phyloP scores from a whole-genome alignment of 1,284 basidiomycete genomes.

The Sanghuangporus baumii region DNA sequence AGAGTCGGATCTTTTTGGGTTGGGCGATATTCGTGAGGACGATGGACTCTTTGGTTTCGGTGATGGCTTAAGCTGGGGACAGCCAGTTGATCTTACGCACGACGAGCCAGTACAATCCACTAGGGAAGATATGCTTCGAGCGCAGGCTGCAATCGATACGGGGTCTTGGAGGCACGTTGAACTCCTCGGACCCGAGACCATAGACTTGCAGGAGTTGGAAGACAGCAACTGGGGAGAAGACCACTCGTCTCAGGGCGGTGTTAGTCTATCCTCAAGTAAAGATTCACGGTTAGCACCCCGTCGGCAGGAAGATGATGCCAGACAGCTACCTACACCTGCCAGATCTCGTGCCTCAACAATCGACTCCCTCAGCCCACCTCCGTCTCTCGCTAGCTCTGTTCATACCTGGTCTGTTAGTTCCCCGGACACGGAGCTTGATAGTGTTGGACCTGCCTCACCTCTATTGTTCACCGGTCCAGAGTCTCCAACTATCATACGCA shows the following conservation, averaged over 20 bases:
- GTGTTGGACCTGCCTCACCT: constrained; percentile 12
- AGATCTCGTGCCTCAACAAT: not conserved
- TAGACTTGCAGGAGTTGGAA: constrained; percentile 40
- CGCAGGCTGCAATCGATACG: not conserved
- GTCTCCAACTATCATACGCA: not conserved
- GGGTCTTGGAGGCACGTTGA: constrained; percentile 43
- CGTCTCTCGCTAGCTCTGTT: constrained; percentile 2
- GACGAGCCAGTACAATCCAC: constrained; percentile 1
- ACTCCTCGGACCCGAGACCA: constrained; percentile 43
- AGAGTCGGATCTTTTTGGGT: constrained; percentile 26
- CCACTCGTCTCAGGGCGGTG: not conserved
- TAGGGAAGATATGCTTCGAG: not conserved
- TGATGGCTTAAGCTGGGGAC: constrained; percentile 8
- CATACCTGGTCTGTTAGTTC: constrained; percentile 7
- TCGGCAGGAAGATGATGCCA: not conserved
- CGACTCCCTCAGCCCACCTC: constrained; percentile 1
- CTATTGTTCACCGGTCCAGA: not conserved
- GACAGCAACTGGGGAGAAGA: constrained; percentile 19
- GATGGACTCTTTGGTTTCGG: not conserved
- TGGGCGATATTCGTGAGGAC: constrained; percentile 16
- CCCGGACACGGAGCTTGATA: constrained; percentile 15
- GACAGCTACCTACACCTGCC: not conserved
- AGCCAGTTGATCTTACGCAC: constrained; percentile 7
- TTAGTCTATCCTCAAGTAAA: not conserved
- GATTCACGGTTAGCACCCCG: not conserved